Conservation (phyloP, 768 basidiomycete species). For the Tricholoma furcatifolium region DNA sequence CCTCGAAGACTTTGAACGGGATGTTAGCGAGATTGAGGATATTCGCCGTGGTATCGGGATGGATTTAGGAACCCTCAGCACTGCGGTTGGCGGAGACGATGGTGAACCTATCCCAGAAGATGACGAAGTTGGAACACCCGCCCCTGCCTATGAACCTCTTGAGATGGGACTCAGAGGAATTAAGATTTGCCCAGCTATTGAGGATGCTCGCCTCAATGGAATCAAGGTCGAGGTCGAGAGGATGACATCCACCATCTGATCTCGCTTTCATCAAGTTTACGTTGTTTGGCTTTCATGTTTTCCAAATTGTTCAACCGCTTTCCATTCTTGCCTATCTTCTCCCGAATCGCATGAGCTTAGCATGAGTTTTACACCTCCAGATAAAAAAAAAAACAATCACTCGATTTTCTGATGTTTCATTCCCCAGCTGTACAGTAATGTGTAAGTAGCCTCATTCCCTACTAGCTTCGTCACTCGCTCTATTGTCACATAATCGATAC, state of each 20-base stretch:
- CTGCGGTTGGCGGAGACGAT: conserved; percentile 51
- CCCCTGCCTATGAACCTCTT: conserved; percentile 52
- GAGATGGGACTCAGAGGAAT: conserved; percentile 45
- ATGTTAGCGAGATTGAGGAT: conserved; percentile 57
- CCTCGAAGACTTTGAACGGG: conserved; percentile 48
- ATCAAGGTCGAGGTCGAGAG: conserved; percentile 66
- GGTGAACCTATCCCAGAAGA: conserved; percentile 48
- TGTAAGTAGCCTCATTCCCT: conserved; percentile 5
- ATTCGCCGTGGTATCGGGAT: conserved; percentile 54
- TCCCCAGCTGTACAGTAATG: conserved; percentile 9
- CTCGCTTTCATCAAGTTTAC: conserved; percentile 1
- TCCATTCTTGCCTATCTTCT: conserved; percentile 1
- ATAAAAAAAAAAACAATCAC: no score
- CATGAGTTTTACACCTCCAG: not conserved
- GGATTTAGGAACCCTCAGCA: conserved; percentile 48
- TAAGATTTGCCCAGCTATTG: conserved; percentile 27
- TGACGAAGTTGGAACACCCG: conserved; percentile 45
- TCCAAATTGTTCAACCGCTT: not conserved
- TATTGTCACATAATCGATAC: conserved; percentile 8
- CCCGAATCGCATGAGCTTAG: conserved; percentile 6
- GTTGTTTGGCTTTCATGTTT: conserved; percentile 14
- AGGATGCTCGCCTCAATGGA: conserved; percentile 35
- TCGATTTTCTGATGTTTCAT: not conserved
- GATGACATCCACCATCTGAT: conserved; percentile 49
- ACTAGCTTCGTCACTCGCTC: conserved; percentile 1